Evolutionary conservation across 2,329 filamentous ascomycete genomes (phyloP).

Genomic region (Iodosphaeria phyllophila): DNA sequence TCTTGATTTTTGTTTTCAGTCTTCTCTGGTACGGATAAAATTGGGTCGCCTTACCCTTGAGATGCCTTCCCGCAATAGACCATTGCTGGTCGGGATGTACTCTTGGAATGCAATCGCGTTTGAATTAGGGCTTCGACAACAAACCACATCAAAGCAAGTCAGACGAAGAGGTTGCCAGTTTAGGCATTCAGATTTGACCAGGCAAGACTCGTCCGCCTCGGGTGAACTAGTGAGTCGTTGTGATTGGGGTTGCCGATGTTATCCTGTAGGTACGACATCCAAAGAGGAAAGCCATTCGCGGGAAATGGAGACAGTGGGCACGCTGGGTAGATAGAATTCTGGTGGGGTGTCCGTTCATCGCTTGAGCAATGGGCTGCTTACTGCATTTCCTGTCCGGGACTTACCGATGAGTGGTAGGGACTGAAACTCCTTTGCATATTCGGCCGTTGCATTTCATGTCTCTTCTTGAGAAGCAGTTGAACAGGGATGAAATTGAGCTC

Average conservation of each 20-base stretch:
- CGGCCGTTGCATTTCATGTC: no score
- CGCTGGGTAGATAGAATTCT: background rate
- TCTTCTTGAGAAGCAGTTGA: no score
- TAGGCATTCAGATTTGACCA: conserved; percentile 3
- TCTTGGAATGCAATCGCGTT: background rate
- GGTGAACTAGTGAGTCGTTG: conserved; percentile 7
- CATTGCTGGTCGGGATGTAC: conserved; percentile 17
- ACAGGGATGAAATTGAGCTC: no score
- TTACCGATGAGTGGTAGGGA: no score
- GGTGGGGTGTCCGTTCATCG: no score
- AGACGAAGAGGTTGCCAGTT: conserved; percentile 4
- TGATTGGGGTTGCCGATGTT: conserved; percentile 7
- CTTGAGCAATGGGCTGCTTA: no score
- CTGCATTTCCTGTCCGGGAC: no score
- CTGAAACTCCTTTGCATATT: no score
- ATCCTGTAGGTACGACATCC: conserved; percentile 5
- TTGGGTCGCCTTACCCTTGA: conserved; percentile 16
- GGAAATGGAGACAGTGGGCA: background rate
- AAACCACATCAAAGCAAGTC: conserved; percentile 1
- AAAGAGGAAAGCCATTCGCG: conserved; percentile 3
- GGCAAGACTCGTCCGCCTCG: conserved; percentile 6
- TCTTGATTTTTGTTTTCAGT: background rate
- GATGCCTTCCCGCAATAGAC: conserved; percentile 39
- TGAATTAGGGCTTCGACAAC: background rate
- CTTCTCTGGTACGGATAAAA: no score